These are phyloP conservation scores for Nicotiana otophora DNA, from an alignment of 257 asterid genomes.

Conservation along the genomic window DNA sequence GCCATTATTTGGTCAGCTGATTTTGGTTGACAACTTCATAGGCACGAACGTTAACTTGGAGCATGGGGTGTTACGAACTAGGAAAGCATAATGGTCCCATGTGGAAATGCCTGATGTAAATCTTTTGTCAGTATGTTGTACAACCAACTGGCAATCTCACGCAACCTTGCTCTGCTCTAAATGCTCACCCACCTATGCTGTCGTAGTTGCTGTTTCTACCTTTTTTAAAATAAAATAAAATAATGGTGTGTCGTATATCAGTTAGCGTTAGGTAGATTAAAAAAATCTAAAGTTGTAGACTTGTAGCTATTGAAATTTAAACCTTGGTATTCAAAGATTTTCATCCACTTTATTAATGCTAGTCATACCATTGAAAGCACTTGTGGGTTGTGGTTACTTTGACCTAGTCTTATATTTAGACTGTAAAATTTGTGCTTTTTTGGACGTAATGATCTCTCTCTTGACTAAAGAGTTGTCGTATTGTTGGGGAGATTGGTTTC, in stretches of 20 bases:
- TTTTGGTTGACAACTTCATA: constrained; percentile 1
- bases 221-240: background rate
- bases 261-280: background rate
- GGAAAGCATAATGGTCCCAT: constrained; percentile 25
- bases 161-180: background rate
- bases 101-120: constrained; percentile 8
- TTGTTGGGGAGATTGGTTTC: background rate
- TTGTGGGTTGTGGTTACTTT: too few species aligned
- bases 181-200: constrained; percentile 9
- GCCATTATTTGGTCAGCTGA: constrained; percentile 6
- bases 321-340: background rate
- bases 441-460: background rate
- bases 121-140: background rate
- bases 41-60: background rate
- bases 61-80: constrained; percentile 22
- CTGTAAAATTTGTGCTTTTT: too few species aligned
- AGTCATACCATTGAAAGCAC: too few species aligned
- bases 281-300: background rate
- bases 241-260: background rate
- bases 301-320: background rate
- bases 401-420: background rate
- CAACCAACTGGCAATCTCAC: background rate
- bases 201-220: background rate
- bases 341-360: background rate
- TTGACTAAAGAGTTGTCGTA: background rate